Evolutionary conservation across 1,139 yeast genomes (phyloP), one percentile per base, ranked within the genome.

Genomic region (Magnusiomyces suaveolens): DNA sequence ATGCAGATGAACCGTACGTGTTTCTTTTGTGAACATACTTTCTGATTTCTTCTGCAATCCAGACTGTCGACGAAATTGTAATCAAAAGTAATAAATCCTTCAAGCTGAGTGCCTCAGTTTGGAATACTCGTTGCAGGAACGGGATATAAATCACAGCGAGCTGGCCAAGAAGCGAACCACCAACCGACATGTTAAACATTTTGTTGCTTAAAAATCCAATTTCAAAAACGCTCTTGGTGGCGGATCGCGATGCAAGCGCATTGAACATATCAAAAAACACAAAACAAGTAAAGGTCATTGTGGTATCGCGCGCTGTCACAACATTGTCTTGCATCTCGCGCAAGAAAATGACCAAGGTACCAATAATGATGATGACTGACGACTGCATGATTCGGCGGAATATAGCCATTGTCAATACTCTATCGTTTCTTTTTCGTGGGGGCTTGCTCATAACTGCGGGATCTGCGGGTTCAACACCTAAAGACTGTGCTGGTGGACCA

Each of bases 241-340:
- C 78, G 59, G 94, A 95, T 65, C 97, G 87, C 69, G 96, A 90
- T 10, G 96, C 75, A 60, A 92, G 76, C 0, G 97, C 98, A 68
- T 89, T 92, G 73, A 92, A 92, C 95, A 92, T 86, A 69, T 92
- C 98, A 65, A 83, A 92, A 56, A 90, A 75, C 14, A 92, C 97
- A 71, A 92, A 92, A 67, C 97, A 87, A 0, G 97, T 92, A 66
- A 92, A 92, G 0, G 97, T 89, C 96, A 92, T 90, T n/a, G 98
- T 92, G 16, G 97, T 90, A 67, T 90, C 97, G 70, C 97, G 84
- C 16, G 92, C 84, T 2, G 97, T 88, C 56, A 90, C 82, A 59
- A 78, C 78, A 55, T 84, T 82, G 66, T 87, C 94, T 25, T 51
- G 50, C 92, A 89, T 87, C 69, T 90, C 97, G 59, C 80, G 79